Evolutionary conservation across 179 eudicot species (phyloP).

Genomic region (Silene vulgaris): DNA sequence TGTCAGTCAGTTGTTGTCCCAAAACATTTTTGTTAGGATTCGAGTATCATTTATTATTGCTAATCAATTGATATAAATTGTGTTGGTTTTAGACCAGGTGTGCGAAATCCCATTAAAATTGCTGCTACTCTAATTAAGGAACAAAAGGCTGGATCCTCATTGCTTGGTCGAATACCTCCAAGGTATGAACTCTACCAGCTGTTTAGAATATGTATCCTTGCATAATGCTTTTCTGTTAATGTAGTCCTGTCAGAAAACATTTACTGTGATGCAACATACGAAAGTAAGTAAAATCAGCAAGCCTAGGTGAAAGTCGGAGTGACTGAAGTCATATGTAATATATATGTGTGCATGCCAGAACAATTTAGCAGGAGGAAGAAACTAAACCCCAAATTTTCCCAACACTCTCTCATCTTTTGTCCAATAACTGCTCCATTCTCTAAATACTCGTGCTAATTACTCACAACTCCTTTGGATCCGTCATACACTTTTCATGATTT

Average conservation of each 20-base stretch:
- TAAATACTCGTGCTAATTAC: too few relatives aligned
- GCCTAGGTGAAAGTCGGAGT: neutral
- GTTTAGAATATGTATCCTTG: neutral
- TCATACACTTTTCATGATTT: too few relatives aligned
- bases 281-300: neutral
- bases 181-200: slow-evolving; percentile 23
- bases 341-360: too few relatives aligned
- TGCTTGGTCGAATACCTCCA: slow-evolving; percentile 89
- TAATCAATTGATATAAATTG: slow-evolving; percentile 16
- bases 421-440: too few relatives aligned
- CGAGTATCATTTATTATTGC: neutral
- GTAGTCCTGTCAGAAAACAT: neutral
- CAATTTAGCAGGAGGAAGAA: too few relatives aligned
- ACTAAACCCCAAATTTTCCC: too few relatives aligned
- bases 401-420: too few relatives aligned
- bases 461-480: too few relatives aligned
- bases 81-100: slow-evolving; percentile 57
- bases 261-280: neutral
- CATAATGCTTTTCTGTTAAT: neutral
- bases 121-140: slow-evolving; percentile 72
- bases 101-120: slow-evolving; percentile 70
- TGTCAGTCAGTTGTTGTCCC: neutral
- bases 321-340: too few relatives aligned
- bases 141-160: slow-evolving; percentile 57
- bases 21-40: neutral